Base-by-base conservation (phyloP, 1,139 yeast genomes). In the Spencermartinsiella ligniputridi region DNA sequence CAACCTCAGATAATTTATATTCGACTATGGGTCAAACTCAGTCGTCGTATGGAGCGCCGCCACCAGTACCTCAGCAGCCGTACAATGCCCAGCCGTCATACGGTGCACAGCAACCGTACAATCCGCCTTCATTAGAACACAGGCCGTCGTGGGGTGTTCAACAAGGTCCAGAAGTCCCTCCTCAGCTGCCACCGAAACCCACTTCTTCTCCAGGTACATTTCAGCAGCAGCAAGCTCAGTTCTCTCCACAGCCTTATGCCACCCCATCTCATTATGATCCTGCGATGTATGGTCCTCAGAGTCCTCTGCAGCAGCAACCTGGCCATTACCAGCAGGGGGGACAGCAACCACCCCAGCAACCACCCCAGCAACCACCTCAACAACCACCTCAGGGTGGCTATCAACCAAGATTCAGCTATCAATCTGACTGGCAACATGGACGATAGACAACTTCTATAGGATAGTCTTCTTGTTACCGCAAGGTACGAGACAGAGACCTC, bases 181-280 rank as follows among this genome's bases (percentile, higher is more conserved):
- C 32, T 4, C 32, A 27, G 15, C 32, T 27, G 8, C 50, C 51
- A 19, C 42, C 44, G 13, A 29, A 39, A n/a, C 41, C 40, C 22
- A 38, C 35, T 11, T 44, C 44, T 32, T 39, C 42, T 35, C 35
- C 49, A 3, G 32, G 32, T 9, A 36, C 42, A 37, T 49, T 46
- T 13, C 42, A 47, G n/a, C 47, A 50, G 35, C 53, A 45, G 21
- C 54, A 49, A 35, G 45, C 49, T 16, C 40, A 39, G 17, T 24
- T 46, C 44, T 38, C 44, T 17, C 47, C 54, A 35, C 62, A 57
- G 8, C 50, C 54, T 11, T 62, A 61, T 40, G 46, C 55, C 1
- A 53, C 52, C 13, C 67, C 67, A 1, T 59, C 64, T 5, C 60
- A 63, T 2, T 62, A 60, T 40, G 58, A 57, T 33, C 53, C 45